Evolutionary conservation across 2,329 filamentous ascomycete species (phyloP).

Genomic region (Colletotrichum eremochloae): DNA sequence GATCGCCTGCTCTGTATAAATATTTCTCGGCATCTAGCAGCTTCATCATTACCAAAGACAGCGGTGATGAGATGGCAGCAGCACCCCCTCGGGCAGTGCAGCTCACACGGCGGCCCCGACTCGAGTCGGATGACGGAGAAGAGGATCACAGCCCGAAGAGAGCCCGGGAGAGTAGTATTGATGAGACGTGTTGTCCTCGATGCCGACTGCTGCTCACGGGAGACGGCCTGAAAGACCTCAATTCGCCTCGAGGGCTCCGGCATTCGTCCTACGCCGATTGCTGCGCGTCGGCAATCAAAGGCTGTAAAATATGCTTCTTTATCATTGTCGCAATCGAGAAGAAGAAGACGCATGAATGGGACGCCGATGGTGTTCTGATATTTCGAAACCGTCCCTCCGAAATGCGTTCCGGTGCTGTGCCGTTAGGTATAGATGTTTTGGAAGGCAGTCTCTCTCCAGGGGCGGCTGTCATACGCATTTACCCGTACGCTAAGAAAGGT

Average conservation of each 20-base stretch:
- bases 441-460: not conserved
- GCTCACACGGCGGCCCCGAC: not conserved
- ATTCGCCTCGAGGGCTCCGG: slow-evolving; percentile 6
- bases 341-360: not conserved
- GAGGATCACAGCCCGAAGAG: not conserved
- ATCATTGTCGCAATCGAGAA: not conserved
- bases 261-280: not conserved
- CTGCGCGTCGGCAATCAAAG: not conserved
- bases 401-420: not conserved
- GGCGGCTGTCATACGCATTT: not conserved
- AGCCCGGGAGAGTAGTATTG: not conserved
- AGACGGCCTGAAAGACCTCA: slow-evolving; percentile 15
- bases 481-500: slow-evolving; percentile 25
- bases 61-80: not conserved
- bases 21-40: too few species aligned
- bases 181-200: not conserved
- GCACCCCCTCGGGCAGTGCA: not conserved
- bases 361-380: not conserved
- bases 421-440: slow-evolving; percentile 5
- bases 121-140: not conserved
- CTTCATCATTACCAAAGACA: not conserved
- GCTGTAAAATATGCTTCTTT: slow-evolving; percentile 13
- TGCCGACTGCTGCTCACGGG: slow-evolving; percentile 23
- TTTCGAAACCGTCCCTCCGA: slow-evolving; percentile 21
- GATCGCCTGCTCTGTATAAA: too few species aligned